Percentiles rank a stretch among this genome's conserved stretches.
Evolutionary conservation across 164 flowering plant species (phyloP).

Genomic region (Chimonanthus praecox): DNA sequence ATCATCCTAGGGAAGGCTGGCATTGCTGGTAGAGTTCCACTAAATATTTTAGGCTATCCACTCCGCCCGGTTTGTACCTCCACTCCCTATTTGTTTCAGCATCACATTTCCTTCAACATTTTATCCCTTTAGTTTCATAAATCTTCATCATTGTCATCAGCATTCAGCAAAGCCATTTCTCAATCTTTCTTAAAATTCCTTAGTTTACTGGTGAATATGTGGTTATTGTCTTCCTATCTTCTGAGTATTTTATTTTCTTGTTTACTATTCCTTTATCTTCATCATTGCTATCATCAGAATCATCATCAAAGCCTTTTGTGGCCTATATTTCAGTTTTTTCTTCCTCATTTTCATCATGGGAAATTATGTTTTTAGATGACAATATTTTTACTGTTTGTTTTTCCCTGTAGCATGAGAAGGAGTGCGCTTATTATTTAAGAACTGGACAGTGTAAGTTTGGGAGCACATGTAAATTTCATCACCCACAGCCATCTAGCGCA

Average conservation of each 20-base stretch:
- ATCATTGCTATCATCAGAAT: no score
- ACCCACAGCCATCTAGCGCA: slow-evolving; percentile 84
- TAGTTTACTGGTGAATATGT: neutral
- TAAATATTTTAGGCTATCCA: slow-evolving; percentile 88
- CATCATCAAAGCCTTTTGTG: no score
- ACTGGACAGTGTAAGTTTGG: slow-evolving; percentile 97
- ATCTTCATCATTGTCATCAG: neutral
- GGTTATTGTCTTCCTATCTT: neutral
- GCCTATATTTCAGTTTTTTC: neutral
- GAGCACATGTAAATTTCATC: slow-evolving; percentile 88
- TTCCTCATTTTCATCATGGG: neutral
- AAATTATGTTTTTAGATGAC: neutral
- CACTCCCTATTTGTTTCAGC: slow-evolving; percentile 1
- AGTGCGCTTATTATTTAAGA: slow-evolving; percentile 91
- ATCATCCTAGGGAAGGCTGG: slow-evolving; percentile 98
- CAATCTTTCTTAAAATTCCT: no score
- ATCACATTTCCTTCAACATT: neutral
- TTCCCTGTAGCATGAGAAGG: slow-evolving; percentile 63
- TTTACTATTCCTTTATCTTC: no score
- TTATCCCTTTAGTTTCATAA: neutral
- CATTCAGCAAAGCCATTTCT: no score
- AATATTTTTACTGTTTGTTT: slow-evolving; percentile 1
- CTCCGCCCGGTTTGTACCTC: slow-evolving; percentile 74
- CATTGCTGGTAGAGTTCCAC: slow-evolving; percentile 70
- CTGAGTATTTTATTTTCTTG: no score